Evolutionary conservation across 768 basidiomycete species (phyloP).

Genomic region (Pleurotus ostreatus): DNA sequence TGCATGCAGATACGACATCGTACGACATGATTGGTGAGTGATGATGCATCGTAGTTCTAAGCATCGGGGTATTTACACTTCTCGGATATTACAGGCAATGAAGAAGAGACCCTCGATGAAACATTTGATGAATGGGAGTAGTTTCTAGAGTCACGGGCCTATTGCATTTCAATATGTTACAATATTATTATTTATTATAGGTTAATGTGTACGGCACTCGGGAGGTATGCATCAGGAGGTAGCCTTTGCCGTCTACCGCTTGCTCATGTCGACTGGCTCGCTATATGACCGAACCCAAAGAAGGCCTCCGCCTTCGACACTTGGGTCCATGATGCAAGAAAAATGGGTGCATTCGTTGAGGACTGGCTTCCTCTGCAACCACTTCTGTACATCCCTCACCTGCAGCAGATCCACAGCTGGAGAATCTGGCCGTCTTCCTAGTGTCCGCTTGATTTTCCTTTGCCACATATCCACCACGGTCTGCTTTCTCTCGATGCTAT

Average conservation of each 20-base stretch:
- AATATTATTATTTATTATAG: neutral
- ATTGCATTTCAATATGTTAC: neutral
- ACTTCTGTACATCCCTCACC: constrained; percentile 20
- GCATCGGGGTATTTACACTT: too few relatives aligned
- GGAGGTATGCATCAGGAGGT: too few relatives aligned
- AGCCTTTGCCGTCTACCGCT: neutral
- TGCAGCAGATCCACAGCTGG: constrained; percentile 5
- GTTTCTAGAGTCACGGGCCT: neutral
- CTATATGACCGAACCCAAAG: constrained; percentile 28
- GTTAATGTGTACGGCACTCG: too few relatives aligned
- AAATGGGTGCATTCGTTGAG: constrained; percentile 33
- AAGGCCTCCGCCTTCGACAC: constrained; percentile 27
- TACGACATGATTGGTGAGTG: constrained; percentile 34
- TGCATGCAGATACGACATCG: constrained; percentile 32
- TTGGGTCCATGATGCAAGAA: constrained; percentile 36
- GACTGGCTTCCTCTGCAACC: constrained; percentile 30
- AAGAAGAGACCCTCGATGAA: neutral
- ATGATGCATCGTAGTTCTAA: neutral
- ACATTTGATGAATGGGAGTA: constrained; percentile 2
- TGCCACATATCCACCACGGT: constrained; percentile 20
- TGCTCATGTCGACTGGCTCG: constrained; percentile 14
- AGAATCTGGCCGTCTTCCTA: neutral
- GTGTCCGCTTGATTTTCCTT: constrained; percentile 1
- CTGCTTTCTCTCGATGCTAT: constrained; percentile 30
- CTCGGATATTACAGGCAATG: neutral